A percentile compares a stretch with the other conserved stretches of the same genome.
These are phyloP conservation scores for Podospora comata DNA, from an alignment of 495 filamentous ascomycete genomes.

Conservation along the genomic window DNA sequence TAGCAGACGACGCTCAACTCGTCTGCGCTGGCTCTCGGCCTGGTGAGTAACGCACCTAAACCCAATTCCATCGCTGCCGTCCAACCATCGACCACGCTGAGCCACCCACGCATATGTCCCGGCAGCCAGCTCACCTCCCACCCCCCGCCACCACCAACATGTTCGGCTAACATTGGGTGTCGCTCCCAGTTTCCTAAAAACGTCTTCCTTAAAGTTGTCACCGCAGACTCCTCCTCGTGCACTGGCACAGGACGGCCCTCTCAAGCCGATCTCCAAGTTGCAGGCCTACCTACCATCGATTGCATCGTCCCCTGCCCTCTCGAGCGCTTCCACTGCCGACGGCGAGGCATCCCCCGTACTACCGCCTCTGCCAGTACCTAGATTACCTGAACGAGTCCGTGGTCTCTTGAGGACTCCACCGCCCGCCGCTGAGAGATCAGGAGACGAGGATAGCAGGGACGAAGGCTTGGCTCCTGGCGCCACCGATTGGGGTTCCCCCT, in stretches of 20 bases:
- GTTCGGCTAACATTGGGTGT: slow-evolving; percentile 16
- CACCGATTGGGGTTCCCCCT: slow-evolving; percentile 72
- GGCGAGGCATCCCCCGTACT: slow-evolving; percentile 52
- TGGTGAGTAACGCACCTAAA: slow-evolving; percentile 35
- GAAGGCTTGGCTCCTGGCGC: slow-evolving; percentile 52
- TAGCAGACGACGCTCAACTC: slow-evolving; percentile 51
- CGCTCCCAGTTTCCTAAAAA: slow-evolving; percentile 37
- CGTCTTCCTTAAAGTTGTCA: slow-evolving; percentile 49
- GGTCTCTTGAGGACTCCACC: slow-evolving; percentile 51
- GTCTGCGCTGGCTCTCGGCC: slow-evolving; percentile 55
- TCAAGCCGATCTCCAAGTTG: slow-evolving; percentile 21
- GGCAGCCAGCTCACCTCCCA: not conserved
- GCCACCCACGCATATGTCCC: slow-evolving; percentile 8
- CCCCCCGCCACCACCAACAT: not conserved
- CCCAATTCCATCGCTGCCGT: slow-evolving; percentile 16
- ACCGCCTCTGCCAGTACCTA: slow-evolving; percentile 50
- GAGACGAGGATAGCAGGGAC: not conserved
- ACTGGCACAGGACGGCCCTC: slow-evolving; percentile 48
- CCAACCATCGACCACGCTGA: slow-evolving; percentile 9
- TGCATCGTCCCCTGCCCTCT: slow-evolving; percentile 45
- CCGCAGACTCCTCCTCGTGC: slow-evolving; percentile 50
- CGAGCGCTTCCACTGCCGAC: slow-evolving; percentile 52
- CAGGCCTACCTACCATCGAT: slow-evolving; percentile 29
- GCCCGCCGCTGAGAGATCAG: not conserved
- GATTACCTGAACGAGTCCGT: slow-evolving; percentile 45